Base-by-base conservation (phyloP, 2,329 filamentous ascomycete species). In the Zymoseptoria tritici region DNA sequence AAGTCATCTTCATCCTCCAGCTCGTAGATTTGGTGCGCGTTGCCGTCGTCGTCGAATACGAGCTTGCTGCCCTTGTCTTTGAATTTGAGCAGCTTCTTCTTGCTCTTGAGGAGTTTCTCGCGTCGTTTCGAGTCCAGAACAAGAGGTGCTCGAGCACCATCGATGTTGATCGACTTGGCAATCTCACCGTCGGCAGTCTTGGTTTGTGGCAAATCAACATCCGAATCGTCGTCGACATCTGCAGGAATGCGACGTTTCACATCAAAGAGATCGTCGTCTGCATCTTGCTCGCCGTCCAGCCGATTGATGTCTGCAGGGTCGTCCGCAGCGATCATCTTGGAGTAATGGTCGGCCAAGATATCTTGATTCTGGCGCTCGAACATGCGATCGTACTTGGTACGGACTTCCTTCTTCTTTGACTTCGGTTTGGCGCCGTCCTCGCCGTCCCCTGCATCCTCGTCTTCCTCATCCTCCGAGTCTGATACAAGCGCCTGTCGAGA, bases 311-410 rank as follows among this genome's bases (percentile, higher is more conserved):
- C 68, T 31, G 71, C 72, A 22, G 75, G 76, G 49, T 79, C 77
- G 55, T 83, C 85, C 49, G 86, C 81, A 55, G 81, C 81, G 61
- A 97, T 86, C 64, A 99, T 82, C 71, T 93, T 96, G 61, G 85
- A 85, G 79, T 97, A 97, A 76, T 99, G 94, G 58, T 88, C 86
- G n/a, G 93, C 92, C 64, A 99, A 77, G 31, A 99, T 89, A 71
- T 97, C 92, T 75, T 97, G 93, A 75, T 99, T 99, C 68, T 88
- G 89, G 62, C 94, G 83, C 78, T 97, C 93, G 75, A 97, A 97
- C 94, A 99, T 97, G 67, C 91, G 88, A 75, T 99, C 91, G 73
- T 96, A 95, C 75, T 96, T 97, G 31, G 95, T 99, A 62, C 91
- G 85, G 19, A 96, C 90, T 67, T 86, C 83, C 9, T 81, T 87